Percentiles rank a stretch among this genome's conserved stretches.
Evolutionary conservation across 2,329 filamentous ascomycete genomes (phyloP).

Genomic region (Diaporthe citriasiana): DNA sequence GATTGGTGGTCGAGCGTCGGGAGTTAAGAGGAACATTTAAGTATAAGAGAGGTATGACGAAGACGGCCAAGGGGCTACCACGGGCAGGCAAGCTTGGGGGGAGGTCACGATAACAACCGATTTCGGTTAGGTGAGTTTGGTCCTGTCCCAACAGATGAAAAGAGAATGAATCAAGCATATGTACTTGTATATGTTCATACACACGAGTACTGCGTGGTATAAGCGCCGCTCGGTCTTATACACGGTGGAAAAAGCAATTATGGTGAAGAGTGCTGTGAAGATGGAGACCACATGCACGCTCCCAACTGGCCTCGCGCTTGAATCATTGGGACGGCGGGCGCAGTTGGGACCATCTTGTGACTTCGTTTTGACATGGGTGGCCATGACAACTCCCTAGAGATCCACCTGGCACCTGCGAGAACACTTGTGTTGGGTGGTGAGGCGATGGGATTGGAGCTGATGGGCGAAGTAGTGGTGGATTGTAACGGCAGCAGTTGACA

Average conservation of each 20-base stretch:
- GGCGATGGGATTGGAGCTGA: not conserved
- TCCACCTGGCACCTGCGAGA: slow-evolving; percentile 6
- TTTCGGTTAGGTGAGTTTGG: slow-evolving; percentile 13
- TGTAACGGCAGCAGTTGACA: not conserved
- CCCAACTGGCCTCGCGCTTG: slow-evolving; percentile 16
- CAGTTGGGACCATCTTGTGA: slow-evolving; percentile 19
- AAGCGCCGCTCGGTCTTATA: slow-evolving; percentile 31
- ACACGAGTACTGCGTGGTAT: not conserved
- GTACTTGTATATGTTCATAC: not conserved
- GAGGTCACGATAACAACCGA: slow-evolving; percentile 28
- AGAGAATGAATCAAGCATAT: not conserved
- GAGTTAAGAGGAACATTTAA: not conserved
- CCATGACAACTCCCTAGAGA: not conserved
- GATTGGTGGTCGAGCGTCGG: not conserved
- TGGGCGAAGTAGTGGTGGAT: not conserved
- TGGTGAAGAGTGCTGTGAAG: slow-evolving; percentile 4
- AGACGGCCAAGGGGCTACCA: slow-evolving; percentile 19
- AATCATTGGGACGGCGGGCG: slow-evolving; percentile 4
- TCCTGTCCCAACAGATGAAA: not conserved
- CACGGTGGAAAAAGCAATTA: slow-evolving; percentile 2
- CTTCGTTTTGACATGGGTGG: slow-evolving; percentile 9
- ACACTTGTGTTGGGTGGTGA: not conserved
- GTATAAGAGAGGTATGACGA: slow-evolving; percentile 36
- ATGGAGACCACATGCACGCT: not conserved
- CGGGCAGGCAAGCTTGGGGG: slow-evolving; percentile 33